Evolutionary conservation across 495 filamentous ascomycete genomes (phyloP).

Genomic region (Usnea hakonensis): DNA sequence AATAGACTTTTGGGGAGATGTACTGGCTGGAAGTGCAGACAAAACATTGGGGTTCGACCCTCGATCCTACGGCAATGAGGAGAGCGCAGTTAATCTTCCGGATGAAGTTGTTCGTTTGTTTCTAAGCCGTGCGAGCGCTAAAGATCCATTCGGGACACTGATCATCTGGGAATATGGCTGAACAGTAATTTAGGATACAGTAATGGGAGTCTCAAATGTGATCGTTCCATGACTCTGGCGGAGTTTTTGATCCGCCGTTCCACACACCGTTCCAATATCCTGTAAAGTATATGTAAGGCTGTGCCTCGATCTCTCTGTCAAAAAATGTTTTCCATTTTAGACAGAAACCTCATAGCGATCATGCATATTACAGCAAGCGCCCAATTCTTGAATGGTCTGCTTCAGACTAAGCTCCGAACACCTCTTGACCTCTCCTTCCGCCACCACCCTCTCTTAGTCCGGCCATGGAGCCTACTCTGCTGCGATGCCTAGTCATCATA

Average conservation of each 20-base stretch:
- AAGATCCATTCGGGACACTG: background rate
- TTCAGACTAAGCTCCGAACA: background rate
- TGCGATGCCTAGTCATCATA: conserved; percentile 55
- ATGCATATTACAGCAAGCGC: background rate
- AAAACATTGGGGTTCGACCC: background rate
- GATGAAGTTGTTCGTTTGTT: background rate
- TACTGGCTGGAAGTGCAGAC: background rate
- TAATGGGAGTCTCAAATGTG: background rate
- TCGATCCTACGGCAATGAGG: background rate
- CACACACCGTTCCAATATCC: background rate
- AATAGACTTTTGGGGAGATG: background rate
- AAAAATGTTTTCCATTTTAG: background rate
- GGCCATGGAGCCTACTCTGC: background rate
- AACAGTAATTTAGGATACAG: background rate
- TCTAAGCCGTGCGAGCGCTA: background rate
- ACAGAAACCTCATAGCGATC: background rate
- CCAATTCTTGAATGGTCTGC: background rate
- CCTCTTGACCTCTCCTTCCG: background rate
- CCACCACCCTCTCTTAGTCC: background rate
- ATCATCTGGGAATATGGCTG: background rate
- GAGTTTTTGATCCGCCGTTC: background rate
- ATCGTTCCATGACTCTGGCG: background rate
- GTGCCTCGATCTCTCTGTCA: background rate
- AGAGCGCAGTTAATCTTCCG: background rate
- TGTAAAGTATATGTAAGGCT: background rate